Evolutionary conservation across 164 flowering plant species (phyloP).

Genomic region (Kingdonia uniflora): DNA sequence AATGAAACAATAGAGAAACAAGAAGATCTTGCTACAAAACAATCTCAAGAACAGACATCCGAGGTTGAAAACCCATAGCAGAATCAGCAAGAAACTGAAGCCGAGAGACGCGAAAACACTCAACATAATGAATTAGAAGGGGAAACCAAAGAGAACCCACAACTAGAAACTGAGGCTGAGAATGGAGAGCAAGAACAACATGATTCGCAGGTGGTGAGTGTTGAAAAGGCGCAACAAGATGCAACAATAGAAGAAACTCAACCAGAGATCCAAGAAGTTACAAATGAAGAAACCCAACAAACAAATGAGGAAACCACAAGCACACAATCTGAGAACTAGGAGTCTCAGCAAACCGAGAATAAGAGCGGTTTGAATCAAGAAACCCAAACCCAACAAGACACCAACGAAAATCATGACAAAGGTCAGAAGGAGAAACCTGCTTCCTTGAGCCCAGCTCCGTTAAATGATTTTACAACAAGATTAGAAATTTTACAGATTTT

Average conservation of each 20-base stretch:
- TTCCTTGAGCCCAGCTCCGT: slow-evolving; percentile 12
- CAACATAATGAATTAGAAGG: no score
- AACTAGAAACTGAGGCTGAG: slow-evolving; percentile 1
- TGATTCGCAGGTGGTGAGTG: slow-evolving; percentile 1
- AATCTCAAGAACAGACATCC: not conserved
- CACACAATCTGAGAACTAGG: slow-evolving; percentile 8
- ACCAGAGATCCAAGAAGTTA: slow-evolving; percentile 12
- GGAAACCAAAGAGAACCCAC: not conserved
- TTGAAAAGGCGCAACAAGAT: slow-evolving; percentile 2
- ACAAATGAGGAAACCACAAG: slow-evolving; percentile 3
- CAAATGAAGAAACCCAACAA: slow-evolving; percentile 1
- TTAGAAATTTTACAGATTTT: slow-evolving; percentile 59
- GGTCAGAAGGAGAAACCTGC: no score
- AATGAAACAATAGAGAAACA: slow-evolving; percentile 13
- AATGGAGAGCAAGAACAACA: slow-evolving; percentile 5
- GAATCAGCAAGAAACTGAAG: not conserved
- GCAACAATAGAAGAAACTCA: not conserved
- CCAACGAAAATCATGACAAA: no score
- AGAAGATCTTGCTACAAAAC: no score
- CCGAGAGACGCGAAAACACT: no score
- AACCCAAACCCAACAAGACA: not conserved
- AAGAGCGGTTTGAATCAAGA: slow-evolving; percentile 1
- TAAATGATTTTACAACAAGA: slow-evolving; percentile 23
- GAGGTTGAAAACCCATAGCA: slow-evolving; percentile 5
- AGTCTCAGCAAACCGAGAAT: slow-evolving; percentile 7